Percentiles rank a stretch among this genome's conserved stretches.
Evolutionary conservation across 2,329 filamentous ascomycete genomes (phyloP).

Genomic region (Grosmannia penicillata): DNA sequence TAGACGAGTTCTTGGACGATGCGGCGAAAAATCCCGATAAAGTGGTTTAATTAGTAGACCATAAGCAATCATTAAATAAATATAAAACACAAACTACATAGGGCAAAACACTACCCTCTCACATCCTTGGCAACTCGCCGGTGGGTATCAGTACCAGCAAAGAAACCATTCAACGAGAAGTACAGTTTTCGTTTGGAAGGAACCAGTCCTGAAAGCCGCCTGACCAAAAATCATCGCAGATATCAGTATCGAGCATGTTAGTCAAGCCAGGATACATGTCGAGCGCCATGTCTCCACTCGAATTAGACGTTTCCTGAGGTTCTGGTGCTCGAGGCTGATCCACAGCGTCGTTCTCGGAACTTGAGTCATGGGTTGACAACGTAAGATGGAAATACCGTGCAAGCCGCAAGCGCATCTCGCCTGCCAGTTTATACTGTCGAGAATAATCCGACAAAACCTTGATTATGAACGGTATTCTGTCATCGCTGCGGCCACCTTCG

Average conservation of each 20-base stretch:
- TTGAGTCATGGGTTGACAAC: neutral
- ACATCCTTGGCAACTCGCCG: too few relatives aligned
- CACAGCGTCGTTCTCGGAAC: neutral
- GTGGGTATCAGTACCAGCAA: too few relatives aligned
- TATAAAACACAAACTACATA: too few relatives aligned
- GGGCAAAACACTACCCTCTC: too few relatives aligned
- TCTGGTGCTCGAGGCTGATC: too few relatives aligned
- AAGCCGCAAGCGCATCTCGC: neutral
- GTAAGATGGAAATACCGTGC: neutral
- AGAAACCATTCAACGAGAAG: too few relatives aligned
- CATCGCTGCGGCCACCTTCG: neutral
- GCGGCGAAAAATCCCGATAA: too few relatives aligned
- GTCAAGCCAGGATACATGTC: too few relatives aligned
- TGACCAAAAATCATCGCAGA: neutral
- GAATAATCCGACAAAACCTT: neutral
- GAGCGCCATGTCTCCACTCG: neutral
- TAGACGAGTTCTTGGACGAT: slow-evolving; percentile 1
- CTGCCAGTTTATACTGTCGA: neutral
- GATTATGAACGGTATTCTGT: neutral
- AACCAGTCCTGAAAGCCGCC: neutral
- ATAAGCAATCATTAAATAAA: too few relatives aligned
- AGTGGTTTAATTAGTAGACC: too few relatives aligned
- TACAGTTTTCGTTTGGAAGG: neutral
- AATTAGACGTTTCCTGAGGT: neutral
- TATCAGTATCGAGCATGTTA: neutral